Conservation (phyloP, 768 basidiomycete species). For the Cystobasidium ongulense region DNA sequence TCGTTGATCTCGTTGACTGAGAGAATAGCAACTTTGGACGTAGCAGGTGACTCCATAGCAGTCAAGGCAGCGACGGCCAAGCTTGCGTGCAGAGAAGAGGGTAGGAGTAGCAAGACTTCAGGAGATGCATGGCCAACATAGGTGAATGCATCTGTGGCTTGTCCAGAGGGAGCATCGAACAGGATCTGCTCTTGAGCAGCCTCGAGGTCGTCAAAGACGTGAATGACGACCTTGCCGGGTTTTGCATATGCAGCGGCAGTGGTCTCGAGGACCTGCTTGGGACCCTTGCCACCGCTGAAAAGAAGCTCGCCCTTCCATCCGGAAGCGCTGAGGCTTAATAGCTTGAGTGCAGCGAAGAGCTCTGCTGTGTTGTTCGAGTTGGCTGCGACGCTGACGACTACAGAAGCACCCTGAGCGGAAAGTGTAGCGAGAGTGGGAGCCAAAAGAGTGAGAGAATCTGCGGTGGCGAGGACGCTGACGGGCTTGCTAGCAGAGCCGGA, state of each 20-base stretch:
- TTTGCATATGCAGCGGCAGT: constrained; percentile 57
- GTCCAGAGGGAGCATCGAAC: constrained; percentile 52
- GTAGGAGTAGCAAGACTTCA: constrained; percentile 58
- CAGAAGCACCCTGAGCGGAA: constrained; percentile 56
- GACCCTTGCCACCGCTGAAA: constrained; percentile 75
- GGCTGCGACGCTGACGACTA: constrained; percentile 73
- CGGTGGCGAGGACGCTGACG: constrained; percentile 56
- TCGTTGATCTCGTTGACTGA: constrained; percentile 63
- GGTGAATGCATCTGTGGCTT: constrained; percentile 55
- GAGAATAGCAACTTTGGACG: constrained; percentile 40
- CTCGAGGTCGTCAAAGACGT: constrained; percentile 82
- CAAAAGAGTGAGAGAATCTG: constrained; percentile 75
- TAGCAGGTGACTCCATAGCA: constrained; percentile 45
- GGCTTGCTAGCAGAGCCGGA: constrained; percentile 34
- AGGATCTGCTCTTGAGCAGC: constrained; percentile 64
- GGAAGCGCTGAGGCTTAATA: constrained; percentile 50
- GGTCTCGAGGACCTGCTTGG: constrained; percentile 60
- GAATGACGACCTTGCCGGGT: constrained; percentile 52
- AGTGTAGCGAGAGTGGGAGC: constrained; percentile 66
- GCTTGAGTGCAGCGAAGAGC: constrained; percentile 53
- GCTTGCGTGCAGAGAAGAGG: constrained; percentile 58
- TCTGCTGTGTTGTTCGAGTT: constrained; percentile 70
- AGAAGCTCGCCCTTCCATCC: constrained; percentile 55
- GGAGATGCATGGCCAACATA: constrained; percentile 63
- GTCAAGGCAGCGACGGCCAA: constrained; percentile 60